Percentiles rank a stretch among this genome's conserved stretches.
Evolutionary conservation across 768 basidiomycete genomes (phyloP).

Genomic region (Amanita brunnescens): DNA sequence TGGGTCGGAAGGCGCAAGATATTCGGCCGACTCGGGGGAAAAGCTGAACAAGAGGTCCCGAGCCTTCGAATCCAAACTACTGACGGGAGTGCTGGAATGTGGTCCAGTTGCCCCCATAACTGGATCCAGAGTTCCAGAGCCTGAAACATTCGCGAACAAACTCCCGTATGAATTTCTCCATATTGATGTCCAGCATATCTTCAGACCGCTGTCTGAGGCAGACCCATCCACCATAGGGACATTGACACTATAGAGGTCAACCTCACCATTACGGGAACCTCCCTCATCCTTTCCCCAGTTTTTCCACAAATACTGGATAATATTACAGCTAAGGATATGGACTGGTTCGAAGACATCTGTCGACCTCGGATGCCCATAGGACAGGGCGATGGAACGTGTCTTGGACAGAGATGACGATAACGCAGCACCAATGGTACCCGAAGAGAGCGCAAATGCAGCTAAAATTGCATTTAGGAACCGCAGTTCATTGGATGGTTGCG

Average conservation of each 20-base stretch:
- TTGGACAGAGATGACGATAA: constrained; percentile 68
- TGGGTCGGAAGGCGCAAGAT: constrained; percentile 46
- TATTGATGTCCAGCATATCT: constrained; percentile 72
- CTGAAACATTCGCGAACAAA: constrained; percentile 53
- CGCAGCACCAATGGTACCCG: constrained; percentile 89
- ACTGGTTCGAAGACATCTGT: constrained; percentile 56
- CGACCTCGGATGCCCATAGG: constrained; percentile 78
- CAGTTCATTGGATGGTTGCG: neutral
- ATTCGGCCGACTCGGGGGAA: constrained; percentile 56
- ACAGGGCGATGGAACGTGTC: constrained; percentile 75
- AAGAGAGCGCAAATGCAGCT: constrained; percentile 86
- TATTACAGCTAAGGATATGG: constrained; percentile 53
- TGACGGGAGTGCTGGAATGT: constrained; percentile 17
- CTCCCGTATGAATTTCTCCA: constrained; percentile 83
- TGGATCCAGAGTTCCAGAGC: constrained; percentile 10
- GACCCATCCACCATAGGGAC: constrained; percentile 72
- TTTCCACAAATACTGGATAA: constrained; percentile 68
- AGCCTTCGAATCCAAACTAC: constrained; percentile 11
- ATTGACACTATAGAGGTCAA: constrained; percentile 84
- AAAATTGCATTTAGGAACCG: constrained; percentile 10
- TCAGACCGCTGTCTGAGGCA: constrained; percentile 48
- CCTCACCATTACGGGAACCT: constrained; percentile 50
- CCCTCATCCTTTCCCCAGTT: constrained; percentile 74
- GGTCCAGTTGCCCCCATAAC: constrained; percentile 32
- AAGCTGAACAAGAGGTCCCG: constrained; percentile 61